Evolutionary conservation across 2,329 filamentous ascomycete species (phyloP).

Genomic region (Aspergillus caelatus): DNA sequence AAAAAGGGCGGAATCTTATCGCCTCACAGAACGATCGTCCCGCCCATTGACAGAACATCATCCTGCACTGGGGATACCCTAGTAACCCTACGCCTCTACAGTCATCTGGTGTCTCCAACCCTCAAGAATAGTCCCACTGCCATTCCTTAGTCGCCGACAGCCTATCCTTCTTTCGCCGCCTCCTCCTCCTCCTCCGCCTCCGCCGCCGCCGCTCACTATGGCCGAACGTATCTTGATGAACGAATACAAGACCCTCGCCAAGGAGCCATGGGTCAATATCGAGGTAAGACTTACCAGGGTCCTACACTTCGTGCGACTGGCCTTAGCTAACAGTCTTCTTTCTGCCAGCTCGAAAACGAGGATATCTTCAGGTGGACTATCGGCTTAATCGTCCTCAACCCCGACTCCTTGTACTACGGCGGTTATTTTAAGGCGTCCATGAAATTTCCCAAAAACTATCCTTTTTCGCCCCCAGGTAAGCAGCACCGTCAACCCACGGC

Average conservation of each 20-base stretch:
- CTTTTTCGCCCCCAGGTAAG: constrained; percentile 75
- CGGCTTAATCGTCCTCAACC: constrained; percentile 88
- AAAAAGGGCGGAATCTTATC: constrained; percentile 9
- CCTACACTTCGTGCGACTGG: background rate
- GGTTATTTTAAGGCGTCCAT: constrained; percentile 92
- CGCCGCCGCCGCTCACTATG: constrained; percentile 36
- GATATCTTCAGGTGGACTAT: constrained; percentile 87
- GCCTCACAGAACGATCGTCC: constrained; percentile 6
- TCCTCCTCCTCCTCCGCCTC: background rate
- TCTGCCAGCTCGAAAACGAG: constrained; percentile 68
- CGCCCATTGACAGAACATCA: background rate
- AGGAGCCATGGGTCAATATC: constrained; percentile 93
- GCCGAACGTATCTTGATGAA: constrained; percentile 85
- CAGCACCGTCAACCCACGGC: constrained; percentile 1
- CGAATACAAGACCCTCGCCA: constrained; percentile 77
- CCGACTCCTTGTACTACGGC: constrained; percentile 87
- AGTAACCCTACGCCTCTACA: background rate
- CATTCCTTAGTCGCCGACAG: background rate
- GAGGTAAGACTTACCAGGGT: constrained; percentile 61
- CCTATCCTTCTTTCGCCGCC: constrained; percentile 5
- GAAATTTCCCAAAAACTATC: constrained; percentile 86
- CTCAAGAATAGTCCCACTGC: background rate
- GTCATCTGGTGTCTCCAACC: background rate
- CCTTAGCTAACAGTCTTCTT: background rate
- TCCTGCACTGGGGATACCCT: background rate